phyloP scores from a whole-genome alignment of 2,329 filamentous ascomycete species.

The Capronia coronata region DNA sequence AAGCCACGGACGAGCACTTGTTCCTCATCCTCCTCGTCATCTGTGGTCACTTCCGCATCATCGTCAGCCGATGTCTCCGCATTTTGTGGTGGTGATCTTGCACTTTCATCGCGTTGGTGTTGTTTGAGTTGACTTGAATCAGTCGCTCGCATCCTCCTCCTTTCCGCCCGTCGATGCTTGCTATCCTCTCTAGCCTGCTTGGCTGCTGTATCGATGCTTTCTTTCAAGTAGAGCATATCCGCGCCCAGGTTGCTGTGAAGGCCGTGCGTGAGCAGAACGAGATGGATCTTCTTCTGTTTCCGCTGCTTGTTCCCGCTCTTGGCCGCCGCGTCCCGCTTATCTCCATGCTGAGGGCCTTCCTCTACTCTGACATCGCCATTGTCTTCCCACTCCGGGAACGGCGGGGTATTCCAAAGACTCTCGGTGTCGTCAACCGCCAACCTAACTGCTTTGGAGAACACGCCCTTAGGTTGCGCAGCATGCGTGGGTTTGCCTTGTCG shows the following conservation, averaged over 20 bases:
- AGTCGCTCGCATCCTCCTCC: slow-evolving; percentile 39
- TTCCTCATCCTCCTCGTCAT: slow-evolving; percentile 44
- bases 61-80: no score
- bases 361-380: slow-evolving; percentile 29
- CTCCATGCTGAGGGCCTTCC: slow-evolving; percentile 25
- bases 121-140: slow-evolving; percentile 24
- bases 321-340: slow-evolving; percentile 16
- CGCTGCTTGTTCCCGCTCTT: slow-evolving; percentile 33
- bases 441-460: slow-evolving; percentile 75
- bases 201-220: slow-evolving; percentile 84
- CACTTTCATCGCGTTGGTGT: slow-evolving; percentile 16
- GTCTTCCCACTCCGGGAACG: slow-evolving; percentile 60
- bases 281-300: slow-evolving; percentile 72
- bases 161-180: slow-evolving; percentile 51
- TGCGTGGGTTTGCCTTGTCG: slow-evolving; percentile 54
- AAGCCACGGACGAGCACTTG: slow-evolving; percentile 50
- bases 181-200: slow-evolving; percentile 66
- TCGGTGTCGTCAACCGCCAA: slow-evolving; percentile 82
- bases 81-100: slow-evolving; percentile 18
- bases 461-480: slow-evolving; percentile 58
- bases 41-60: slow-evolving; percentile 23
- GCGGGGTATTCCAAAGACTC: slow-evolving; percentile 86
- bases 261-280: slow-evolving; percentile 89
- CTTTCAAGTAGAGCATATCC: slow-evolving; percentile 95
- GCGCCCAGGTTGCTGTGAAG: slow-evolving; percentile 91